Percentiles rank a stretch among this genome's conserved stretches.
Conservation (phyloP, 2,329 filamentous ascomycete genomes). For the Penicillium verrucosum region DNA sequence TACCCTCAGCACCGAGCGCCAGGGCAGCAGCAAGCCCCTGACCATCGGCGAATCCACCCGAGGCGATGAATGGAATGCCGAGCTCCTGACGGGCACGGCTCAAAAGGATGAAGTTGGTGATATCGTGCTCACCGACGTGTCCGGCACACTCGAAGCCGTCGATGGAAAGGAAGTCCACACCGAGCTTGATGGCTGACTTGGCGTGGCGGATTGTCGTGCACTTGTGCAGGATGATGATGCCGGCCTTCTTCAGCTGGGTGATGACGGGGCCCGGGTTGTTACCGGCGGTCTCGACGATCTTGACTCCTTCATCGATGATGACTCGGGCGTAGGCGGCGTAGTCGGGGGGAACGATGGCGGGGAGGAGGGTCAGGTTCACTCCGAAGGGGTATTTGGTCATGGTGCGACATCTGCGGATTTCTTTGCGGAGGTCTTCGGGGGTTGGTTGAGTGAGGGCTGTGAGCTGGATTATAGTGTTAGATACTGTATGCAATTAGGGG, state of each 20-base stretch:
- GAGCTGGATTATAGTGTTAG: conserved; percentile 31
- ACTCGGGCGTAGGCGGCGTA: conserved; percentile 89
- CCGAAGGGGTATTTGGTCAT: conserved; percentile 68
- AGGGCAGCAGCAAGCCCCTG: conserved; percentile 88
- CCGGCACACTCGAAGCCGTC: conserved; percentile 97
- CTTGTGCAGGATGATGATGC: conserved; percentile 84
- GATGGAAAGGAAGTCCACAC: conserved; percentile 94
- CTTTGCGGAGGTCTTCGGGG: conserved; percentile 85
- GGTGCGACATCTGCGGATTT: conserved; percentile 80
- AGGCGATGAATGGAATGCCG: conserved; percentile 87
- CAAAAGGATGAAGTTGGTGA: conserved; percentile 63
- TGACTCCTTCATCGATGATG: conserved; percentile 87
- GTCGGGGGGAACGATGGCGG: conserved; percentile 83
- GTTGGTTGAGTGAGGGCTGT: conserved; percentile 79
- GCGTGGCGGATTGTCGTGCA: conserved; percentile 96
- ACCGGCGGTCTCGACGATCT: conserved; percentile 87
- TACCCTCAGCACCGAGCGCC: conserved; percentile 82
- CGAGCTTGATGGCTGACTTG: conserved; percentile 84
- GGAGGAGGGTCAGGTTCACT: conserved; percentile 93
- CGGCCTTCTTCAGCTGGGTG: conserved; percentile 75
- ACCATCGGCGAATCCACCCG: conserved; percentile 92
- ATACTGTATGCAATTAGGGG: neutral
- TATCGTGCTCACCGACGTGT: conserved; percentile 54
- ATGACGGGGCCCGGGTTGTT: conserved; percentile 91
- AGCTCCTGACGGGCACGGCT: conserved; percentile 80